phyloP scores from a whole-genome alignment of 176 grass and related monocot species.

The Metroxylon sagu region DNA sequence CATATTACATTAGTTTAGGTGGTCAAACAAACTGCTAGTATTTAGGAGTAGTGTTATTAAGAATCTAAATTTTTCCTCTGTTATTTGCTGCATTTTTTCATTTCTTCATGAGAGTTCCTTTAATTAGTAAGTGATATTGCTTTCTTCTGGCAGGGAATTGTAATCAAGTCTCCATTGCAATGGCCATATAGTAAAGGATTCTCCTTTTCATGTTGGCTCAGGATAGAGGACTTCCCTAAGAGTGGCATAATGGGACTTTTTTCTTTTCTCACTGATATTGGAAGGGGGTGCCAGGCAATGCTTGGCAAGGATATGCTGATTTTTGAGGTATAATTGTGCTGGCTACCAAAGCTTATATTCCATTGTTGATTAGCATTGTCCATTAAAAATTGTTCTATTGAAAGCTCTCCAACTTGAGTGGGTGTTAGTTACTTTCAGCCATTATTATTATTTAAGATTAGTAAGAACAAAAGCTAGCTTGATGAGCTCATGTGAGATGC shows the following conservation, averaged over 20 bases:
- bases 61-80: no score
- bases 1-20: no score
- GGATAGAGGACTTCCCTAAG: slow-evolving; percentile 76
- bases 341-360: neutral
- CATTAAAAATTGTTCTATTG: no score
- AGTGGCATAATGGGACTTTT: slow-evolving; percentile 90
- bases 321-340: slow-evolving; percentile 62
- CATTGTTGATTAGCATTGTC: no score
- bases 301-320: slow-evolving; percentile 72
- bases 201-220: slow-evolving; percentile 91
- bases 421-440: no score
- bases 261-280: slow-evolving; percentile 88
- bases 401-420: no score
- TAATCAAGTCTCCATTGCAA: slow-evolving; percentile 78
- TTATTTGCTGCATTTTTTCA: no score
- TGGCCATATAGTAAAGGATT: slow-evolving; percentile 92
- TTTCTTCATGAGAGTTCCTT: neutral
- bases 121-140: slow-evolving; percentile 15
- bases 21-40: no score
- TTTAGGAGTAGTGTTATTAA: no score
- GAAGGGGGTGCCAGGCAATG: slow-evolving; percentile 86
- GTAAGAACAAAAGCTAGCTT: no score
- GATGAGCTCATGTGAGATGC: no score
- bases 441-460: no score
- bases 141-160: slow-evolving; percentile 61